A percentile compares a stretch with the other conserved stretches of the same genome.
Evolutionary conservation across 805 yeast genomes (phyloP).

Genomic region (Yarrowia yakushimensis): DNA sequence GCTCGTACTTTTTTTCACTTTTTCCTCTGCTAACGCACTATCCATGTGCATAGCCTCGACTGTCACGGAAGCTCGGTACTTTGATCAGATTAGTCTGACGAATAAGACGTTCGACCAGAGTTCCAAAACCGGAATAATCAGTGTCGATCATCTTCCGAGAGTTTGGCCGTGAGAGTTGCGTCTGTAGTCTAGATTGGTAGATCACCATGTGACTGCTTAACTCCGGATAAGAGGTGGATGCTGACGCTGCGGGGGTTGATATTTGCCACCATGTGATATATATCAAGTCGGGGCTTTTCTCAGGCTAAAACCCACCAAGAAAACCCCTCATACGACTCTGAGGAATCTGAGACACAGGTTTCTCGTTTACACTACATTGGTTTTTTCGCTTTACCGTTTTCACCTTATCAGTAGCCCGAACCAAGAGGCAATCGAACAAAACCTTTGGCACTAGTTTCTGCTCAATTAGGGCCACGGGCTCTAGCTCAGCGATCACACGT

Average conservation of each 20-base stretch:
- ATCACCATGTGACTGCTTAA: not conserved
- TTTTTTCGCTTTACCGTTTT: not conserved
- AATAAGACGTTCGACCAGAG: not conserved
- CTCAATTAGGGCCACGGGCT: not conserved
- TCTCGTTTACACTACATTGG: not conserved
- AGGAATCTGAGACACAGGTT: not conserved
- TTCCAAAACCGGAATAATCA: not conserved
- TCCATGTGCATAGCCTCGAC: not conserved
- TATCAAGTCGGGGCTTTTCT: no score
- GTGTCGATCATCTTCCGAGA: not conserved
- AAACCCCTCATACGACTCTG: no score
- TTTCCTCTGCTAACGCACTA: not conserved
- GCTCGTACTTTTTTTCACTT: no score
- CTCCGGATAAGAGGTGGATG: slow-evolving; percentile 4
- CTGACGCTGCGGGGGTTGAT: no score
- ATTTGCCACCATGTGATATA: no score
- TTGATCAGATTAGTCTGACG: not conserved
- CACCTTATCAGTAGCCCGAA: not conserved
- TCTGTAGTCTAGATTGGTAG: not conserved
- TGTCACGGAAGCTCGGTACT: not conserved
- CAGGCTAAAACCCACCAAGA: no score
- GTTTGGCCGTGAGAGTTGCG: not conserved
- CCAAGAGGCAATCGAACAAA: not conserved
- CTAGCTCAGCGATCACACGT: slow-evolving; percentile 5
- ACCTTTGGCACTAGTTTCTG: not conserved